Base-by-base conservation (phyloP, 768 basidiomycete genomes). In the Lactarius hatsudake region DNA sequence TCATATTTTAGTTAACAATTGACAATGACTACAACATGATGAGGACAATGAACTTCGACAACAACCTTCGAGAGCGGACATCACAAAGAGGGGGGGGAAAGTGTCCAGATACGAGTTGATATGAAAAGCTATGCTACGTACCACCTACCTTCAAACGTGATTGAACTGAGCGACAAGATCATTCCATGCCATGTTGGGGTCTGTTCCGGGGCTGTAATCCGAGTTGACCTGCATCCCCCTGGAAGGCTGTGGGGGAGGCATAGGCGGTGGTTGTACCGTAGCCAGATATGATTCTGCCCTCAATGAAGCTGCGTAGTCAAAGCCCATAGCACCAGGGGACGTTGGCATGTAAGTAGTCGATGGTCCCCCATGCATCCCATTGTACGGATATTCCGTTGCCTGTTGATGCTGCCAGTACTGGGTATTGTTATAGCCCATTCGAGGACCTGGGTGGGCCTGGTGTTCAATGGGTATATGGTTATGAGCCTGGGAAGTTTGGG, bases 141-240 rank as follows among this genome's bases (percentile, higher is more conserved):
- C 28, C 23, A 59, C 59, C 64, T 62, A 61, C 55, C 53, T 61
- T 64, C 23, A 71, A 26, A 70, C 65, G n/a, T 70, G 71, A 55
- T 70, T 60, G 58, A 71, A 71, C 51, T 71, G 71, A 17, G 71
- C 64, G n/a, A 71, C 71, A 30, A 71, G 65, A 15, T 64, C 69
- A 10, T 70, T n/a, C 71, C 71, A 71, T 53, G 71, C 71, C 63
- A 70, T 61, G 51, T 48, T 70, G 3, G 71, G 71, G 61, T 71
- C 71, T 2, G 61, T 45, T 18, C 61, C 62, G 5, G 68, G 62
- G 65, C 65, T 70, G 55, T 66, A 66, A 28, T 71, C 70, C 6
- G 68, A 59, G 36, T 45, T 68, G 56, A 68, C 57, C 45, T 63
- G 65, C 62, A 70, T 62, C n/a, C 53, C 9, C 43, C 61, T 60